Conservation (phyloP, 2,329 filamentous ascomycete genomes). For the Colletotrichum navitas region DNA sequence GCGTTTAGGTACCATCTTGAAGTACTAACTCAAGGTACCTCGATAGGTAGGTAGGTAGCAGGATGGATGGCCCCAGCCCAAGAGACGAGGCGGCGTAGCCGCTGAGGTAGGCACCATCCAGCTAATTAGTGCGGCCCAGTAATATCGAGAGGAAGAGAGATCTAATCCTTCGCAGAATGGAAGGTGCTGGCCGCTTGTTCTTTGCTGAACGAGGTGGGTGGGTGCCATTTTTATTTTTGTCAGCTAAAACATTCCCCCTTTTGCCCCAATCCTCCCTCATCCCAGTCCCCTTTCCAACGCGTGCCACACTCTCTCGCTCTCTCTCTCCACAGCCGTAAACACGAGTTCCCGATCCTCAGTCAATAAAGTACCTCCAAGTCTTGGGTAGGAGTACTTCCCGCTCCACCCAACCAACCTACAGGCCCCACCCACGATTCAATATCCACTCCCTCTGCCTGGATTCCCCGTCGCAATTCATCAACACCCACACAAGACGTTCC, state of each 20-base stretch:
- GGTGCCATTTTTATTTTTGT: slow-evolving; percentile 37
- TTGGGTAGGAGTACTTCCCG: slow-evolving; percentile 6
- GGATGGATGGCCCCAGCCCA: neutral
- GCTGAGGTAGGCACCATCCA: slow-evolving; percentile 27
- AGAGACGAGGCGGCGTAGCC: slow-evolving; percentile 14
- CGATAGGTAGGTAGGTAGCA: neutral
- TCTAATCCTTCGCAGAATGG: neutral
- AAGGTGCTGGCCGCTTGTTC: slow-evolving; percentile 20
- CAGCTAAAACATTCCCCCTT: slow-evolving; percentile 30
- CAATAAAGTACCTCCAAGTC: slow-evolving; percentile 3
- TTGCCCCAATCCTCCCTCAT: slow-evolving; percentile 20
- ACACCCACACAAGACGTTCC: slow-evolving; percentile 11
- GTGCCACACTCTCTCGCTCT: neutral
- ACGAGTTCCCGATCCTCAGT: neutral
- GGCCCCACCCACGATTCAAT: slow-evolving; percentile 35
- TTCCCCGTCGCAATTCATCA: slow-evolving; percentile 29
- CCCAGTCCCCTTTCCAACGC: slow-evolving; percentile 6
- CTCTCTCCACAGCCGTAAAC: neutral
- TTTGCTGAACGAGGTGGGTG: slow-evolving; percentile 13
- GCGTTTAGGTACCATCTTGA: slow-evolving; percentile 19
- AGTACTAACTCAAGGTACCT: no score
- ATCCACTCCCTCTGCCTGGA: slow-evolving; percentile 29
- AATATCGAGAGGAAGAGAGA: slow-evolving; percentile 14
- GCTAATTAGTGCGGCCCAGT: slow-evolving; percentile 20
- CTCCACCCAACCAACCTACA: slow-evolving; percentile 24